These are phyloP conservation scores for Alopecurus myosuroides DNA, from an alignment of 176 grass and related monocot genomes.

Conservation along the genomic window DNA sequence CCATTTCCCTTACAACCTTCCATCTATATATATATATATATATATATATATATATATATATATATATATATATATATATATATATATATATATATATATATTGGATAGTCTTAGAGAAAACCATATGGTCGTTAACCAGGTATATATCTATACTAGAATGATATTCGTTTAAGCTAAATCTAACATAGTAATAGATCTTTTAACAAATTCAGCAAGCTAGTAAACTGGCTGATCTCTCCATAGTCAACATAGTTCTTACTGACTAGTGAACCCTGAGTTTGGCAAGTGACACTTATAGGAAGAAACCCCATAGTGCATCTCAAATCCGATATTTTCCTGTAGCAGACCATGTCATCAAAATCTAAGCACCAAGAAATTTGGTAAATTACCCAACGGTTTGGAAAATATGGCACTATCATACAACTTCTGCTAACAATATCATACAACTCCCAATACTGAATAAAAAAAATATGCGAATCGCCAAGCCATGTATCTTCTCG, in stretches of 20 bases:
- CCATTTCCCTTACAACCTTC: neutral
- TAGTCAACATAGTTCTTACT: neutral
- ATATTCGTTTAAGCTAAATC: neutral
- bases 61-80: too few species aligned
- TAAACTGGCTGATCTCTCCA: neutral
- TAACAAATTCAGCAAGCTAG: neutral
- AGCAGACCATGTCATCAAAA: neutral
- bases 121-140: neutral
- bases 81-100: too few species aligned
- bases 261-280: neutral
- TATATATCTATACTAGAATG: neutral
- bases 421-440: too few species aligned
- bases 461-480: too few species aligned
- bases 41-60: too few species aligned
- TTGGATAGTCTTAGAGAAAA: neutral
- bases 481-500: too few species aligned
- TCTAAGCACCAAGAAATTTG: too few species aligned
- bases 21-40: neutral
- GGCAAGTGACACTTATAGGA: neutral
- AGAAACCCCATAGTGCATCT: neutral
- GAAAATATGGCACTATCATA: too few species aligned
- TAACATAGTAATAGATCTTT: neutral
- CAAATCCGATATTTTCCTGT: neutral
- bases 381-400: too few species aligned
- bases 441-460: too few species aligned